Evolutionary conservation across 2,329 filamentous ascomycete species (phyloP).

Genomic region (Phyllosticta capitalensis): DNA sequence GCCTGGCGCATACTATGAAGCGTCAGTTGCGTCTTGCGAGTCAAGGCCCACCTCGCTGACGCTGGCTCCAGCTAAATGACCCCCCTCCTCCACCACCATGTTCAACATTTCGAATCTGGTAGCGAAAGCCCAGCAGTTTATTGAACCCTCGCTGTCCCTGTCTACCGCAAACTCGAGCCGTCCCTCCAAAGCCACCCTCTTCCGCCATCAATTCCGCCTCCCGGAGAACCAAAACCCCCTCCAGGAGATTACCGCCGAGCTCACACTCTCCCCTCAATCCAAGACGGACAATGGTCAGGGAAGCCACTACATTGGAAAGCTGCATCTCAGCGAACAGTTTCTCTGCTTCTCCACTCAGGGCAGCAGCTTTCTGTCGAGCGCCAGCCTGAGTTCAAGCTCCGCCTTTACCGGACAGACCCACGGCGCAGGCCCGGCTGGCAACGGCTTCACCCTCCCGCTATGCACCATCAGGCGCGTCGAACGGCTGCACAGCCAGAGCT

Average conservation of each 20-base stretch:
- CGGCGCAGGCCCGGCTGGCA: constrained; percentile 83
- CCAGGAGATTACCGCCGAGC: constrained; percentile 92
- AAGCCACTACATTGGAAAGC: constrained; percentile 82
- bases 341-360: constrained; percentile 94
- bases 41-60: not conserved
- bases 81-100: constrained; percentile 19
- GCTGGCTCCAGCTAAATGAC: constrained; percentile 11
- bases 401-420: constrained; percentile 88
- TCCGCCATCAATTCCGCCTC: constrained; percentile 93
- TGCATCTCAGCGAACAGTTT: constrained; percentile 89
- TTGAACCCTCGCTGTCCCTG: constrained; percentile 72
- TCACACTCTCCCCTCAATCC: constrained; percentile 65
- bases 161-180: constrained; percentile 66
- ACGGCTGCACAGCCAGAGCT: constrained; percentile 82
- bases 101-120: constrained; percentile 66
- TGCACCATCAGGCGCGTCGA: constrained; percentile 89
- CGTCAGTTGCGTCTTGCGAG: constrained; percentile 5
- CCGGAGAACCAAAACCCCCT: constrained; percentile 86
- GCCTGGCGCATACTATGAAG: constrained; percentile 11
- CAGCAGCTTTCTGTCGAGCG: constrained; percentile 72
- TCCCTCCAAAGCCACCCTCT: constrained; percentile 84
- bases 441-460: constrained; percentile 90
- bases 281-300: constrained; percentile 58
- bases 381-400: constrained; percentile 69
- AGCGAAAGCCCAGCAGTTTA: constrained; percentile 90